Percentiles rank a stretch among this genome's conserved stretches.
Evolutionary conservation across 1,284 basidiomycete genomes (phyloP).

Genomic region (Xanthoconium separans): DNA sequence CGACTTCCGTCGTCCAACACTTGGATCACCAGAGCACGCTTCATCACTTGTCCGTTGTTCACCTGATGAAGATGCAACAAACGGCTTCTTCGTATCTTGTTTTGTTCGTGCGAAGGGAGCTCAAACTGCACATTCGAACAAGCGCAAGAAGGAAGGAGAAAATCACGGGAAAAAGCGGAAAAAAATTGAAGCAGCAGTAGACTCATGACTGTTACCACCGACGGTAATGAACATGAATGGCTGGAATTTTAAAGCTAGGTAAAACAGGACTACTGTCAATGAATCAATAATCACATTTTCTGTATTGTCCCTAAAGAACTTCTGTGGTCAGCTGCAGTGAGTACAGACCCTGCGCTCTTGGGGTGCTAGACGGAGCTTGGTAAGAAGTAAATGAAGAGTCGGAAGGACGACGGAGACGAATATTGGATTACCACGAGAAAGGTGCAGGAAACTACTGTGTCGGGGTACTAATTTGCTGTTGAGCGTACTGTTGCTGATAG

Average conservation of each 20-base stretch:
- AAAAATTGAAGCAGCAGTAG: constrained; percentile 2
- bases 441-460: constrained; percentile 34
- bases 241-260: constrained; percentile 18
- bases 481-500: constrained; percentile 78
- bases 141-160: constrained; percentile 5
- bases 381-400: constrained; percentile 22
- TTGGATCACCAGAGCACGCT: constrained; percentile 50
- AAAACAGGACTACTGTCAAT: constrained; percentile 29
- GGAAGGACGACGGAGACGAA: constrained; percentile 11
- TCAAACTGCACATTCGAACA: constrained; percentile 9
- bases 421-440: constrained; percentile 28
- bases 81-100: constrained; percentile 93
- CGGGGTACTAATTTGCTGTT: constrained; percentile 62
- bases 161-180: constrained; percentile 11
- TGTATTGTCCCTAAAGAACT: constrained; percentile 35
- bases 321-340: constrained; percentile 37
- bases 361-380: constrained; percentile 23
- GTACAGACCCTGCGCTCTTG: constrained; percentile 33
- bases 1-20: not conserved
- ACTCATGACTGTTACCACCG: constrained; percentile 1
- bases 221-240: constrained; percentile 11
- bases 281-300: constrained; percentile 32
- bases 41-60: constrained; percentile 78
- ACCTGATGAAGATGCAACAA: constrained; percentile 84
- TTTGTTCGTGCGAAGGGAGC: constrained; percentile 48